Base-by-base conservation (phyloP, 805 yeast genomes). In the Ogataea zsoltii region DNA sequence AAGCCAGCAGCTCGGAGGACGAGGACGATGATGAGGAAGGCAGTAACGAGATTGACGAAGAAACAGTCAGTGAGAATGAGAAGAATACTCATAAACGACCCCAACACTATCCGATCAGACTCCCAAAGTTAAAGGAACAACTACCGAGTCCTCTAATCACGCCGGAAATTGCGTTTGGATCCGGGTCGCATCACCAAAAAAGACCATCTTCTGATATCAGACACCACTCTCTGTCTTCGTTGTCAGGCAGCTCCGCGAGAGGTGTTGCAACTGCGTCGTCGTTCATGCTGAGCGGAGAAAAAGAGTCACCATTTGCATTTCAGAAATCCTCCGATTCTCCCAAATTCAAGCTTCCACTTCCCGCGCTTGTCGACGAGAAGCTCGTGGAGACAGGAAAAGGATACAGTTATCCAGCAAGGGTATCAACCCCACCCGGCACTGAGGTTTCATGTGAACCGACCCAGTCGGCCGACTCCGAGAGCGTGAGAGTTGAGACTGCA, bases 331-430 rank as follows among this genome's bases (percentile, higher is more conserved):
- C 37, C 13, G 51, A 51, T 11, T 4, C 42, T 7, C 19, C 34
- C 16, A 37, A 44, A 7, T 60, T 61, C 34, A 56, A 53, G 33
- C 45, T 61, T 3, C 65, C 65, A 0, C 42, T 56, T 12, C 64
- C 65, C 10, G 65, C 65, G 1, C 56, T 61, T 5, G 51, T 48
- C 15, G 62, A 58, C 30, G 49, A 49, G 13, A 41, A 41, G 17
- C 14, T 43, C 17, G 9, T 9, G 12, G 17, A 35, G 7, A 5
- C 25, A 9, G 25, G 25, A 21, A 21, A 9, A 21, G 9, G 25
- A 6, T 21, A 6, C 25, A 9, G 25, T 21, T 21, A 6, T 21
- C 25, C 9, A 5, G 7, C 25, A 9, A 9, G 5, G 25, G 9
- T 9, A 21, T n/a, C 25, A 9, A 21, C 25, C 7, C 25, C 25